These are phyloP conservation scores for Fusarium newnesense DNA, from an alignment of 2,329 filamentous ascomycete genomes.

Conservation along the genomic window DNA sequence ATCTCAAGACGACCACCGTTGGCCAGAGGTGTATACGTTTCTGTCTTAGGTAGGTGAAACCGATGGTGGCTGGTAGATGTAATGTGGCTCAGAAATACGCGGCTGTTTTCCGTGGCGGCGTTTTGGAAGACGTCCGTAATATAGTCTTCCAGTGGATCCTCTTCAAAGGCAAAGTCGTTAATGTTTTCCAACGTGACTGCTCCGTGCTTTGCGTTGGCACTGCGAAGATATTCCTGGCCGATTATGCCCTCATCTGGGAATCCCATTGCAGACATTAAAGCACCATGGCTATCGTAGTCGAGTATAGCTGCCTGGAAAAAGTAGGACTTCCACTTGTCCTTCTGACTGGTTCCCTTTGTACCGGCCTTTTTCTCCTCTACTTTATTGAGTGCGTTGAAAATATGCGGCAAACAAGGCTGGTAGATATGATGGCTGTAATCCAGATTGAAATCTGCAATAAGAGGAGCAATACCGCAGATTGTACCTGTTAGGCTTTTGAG, in stretches of 20 bases:
- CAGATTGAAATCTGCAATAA: conserved; percentile 54
- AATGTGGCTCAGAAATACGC: conserved; percentile 48
- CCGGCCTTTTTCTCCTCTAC: neutral
- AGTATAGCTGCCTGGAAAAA: conserved; percentile 37
- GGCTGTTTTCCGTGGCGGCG: conserved; percentile 44
- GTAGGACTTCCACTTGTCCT: conserved; percentile 45
- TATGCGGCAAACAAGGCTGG: conserved; percentile 55
- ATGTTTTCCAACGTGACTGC: conserved; percentile 44
- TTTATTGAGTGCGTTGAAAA: conserved; percentile 48
- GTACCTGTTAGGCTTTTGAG: conserved; percentile 55
- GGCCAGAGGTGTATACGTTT: conserved; percentile 40
- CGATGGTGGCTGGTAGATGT: conserved; percentile 50
- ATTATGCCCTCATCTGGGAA: conserved; percentile 44
- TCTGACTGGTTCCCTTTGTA: neutral
- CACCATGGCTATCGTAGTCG: conserved; percentile 47
- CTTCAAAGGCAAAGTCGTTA: conserved; percentile 49
- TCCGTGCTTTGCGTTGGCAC: conserved; percentile 43
- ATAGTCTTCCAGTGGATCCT: conserved; percentile 45
- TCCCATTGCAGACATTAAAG: conserved; percentile 45
- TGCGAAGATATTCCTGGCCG: conserved; percentile 44
- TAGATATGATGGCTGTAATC: conserved; percentile 55
- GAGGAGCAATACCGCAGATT: conserved; percentile 53
- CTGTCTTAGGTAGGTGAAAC: conserved; percentile 43
- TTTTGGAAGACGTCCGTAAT: conserved; percentile 44
- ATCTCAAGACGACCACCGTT: conserved; percentile 33